phyloP scores from a whole-genome alignment of 768 basidiomycete genomes.

The Pseudohyphozyma bogoriensis region DNA sequence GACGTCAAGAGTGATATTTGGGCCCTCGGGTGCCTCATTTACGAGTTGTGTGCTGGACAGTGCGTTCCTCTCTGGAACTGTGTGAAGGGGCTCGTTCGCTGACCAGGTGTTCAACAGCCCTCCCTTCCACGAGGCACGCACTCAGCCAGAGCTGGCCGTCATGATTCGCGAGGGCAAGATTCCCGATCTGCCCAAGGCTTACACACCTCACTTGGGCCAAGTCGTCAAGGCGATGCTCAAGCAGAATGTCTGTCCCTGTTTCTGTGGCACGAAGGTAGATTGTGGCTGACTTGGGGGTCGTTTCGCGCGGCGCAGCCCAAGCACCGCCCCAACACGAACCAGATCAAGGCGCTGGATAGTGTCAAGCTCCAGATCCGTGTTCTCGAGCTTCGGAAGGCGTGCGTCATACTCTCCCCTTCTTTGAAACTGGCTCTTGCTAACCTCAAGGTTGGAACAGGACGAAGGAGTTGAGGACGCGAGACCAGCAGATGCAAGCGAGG shows the following conservation, averaged over 20 bases:
- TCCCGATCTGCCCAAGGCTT: slow-evolving; percentile 74
- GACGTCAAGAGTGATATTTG: slow-evolving; percentile 98
- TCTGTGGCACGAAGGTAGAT: neutral
- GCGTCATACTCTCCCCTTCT: neutral
- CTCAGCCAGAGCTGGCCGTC: slow-evolving; percentile 71
- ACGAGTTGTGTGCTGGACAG: slow-evolving; percentile 86
- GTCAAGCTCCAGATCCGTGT: slow-evolving; percentile 29
- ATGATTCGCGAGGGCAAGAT: slow-evolving; percentile 77
- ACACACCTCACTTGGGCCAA: slow-evolving; percentile 59
- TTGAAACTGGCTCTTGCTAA: no score
- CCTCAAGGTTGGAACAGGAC: slow-evolving; percentile 7
- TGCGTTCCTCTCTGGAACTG: slow-evolving; percentile 31
- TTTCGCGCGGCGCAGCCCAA: slow-evolving; percentile 18
- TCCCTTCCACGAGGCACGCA: slow-evolving; percentile 86
- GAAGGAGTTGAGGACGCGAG: slow-evolving; percentile 19
- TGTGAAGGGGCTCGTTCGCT: neutral
- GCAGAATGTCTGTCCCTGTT: slow-evolving; percentile 52
- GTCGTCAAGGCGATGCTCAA: slow-evolving; percentile 81
- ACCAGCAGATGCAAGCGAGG: slow-evolving; percentile 21
- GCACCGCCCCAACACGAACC: slow-evolving; percentile 27
- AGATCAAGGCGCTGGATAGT: slow-evolving; percentile 29
- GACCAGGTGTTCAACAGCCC: slow-evolving; percentile 41
- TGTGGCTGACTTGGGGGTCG: neutral
- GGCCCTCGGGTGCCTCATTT: slow-evolving; percentile 93
- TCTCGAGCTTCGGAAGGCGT: slow-evolving; percentile 25